Evolutionary conservation across 2,329 filamentous ascomycete species (phyloP), one percentile per base, ranked within the genome.

Genomic region (Cercospora sp.): DNA sequence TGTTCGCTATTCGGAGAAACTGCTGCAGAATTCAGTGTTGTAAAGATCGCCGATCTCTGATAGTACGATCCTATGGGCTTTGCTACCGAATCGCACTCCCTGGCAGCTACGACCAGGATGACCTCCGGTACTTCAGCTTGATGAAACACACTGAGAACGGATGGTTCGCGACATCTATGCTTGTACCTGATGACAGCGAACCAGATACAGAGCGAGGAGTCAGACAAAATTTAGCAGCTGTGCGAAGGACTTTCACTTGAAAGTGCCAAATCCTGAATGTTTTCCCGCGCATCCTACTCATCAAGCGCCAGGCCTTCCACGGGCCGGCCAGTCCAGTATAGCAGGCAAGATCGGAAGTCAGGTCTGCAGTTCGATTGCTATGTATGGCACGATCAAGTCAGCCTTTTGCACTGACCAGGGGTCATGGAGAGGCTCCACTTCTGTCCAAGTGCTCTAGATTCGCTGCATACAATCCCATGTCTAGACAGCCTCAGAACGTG

Each of bases 21-120:
- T 31, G 23, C 53, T 57, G 53, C 53, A 57, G 28, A 57, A 57
- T 23, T 28, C 23, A 28, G 28, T n/a, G 26, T 18, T 28, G 28
- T 23, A 57, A 28, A 30, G 53, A 57, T 57, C 53, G 53, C 53
- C 53, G 53, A 57, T 57, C 53, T 30, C 28, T 57, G 53, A n/a
- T 18, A 28, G 53, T n/a, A 57, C 23, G 10, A 31, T 57, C 53
- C 28, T 57, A 57, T 57, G 51, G 51, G 23, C 13, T 26, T 8
- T 26, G 20, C 51, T n/a, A 30, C 51, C 53, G 53, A 57, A 28
- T 31, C 13, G 23, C 23, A 13, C 23, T 28, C 9, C 23, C 53
- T 23, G 23, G 53, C 53, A 28, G 12, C 23, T 16, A n/a, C 28
- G 53, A 57, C 53, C 23, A 18, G 53, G 53, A 31, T 57, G 23